These are phyloP conservation scores for Mycena olivaceomarginata DNA, from an alignment of 768 basidiomycete genomes.

Conservation along the genomic window DNA sequence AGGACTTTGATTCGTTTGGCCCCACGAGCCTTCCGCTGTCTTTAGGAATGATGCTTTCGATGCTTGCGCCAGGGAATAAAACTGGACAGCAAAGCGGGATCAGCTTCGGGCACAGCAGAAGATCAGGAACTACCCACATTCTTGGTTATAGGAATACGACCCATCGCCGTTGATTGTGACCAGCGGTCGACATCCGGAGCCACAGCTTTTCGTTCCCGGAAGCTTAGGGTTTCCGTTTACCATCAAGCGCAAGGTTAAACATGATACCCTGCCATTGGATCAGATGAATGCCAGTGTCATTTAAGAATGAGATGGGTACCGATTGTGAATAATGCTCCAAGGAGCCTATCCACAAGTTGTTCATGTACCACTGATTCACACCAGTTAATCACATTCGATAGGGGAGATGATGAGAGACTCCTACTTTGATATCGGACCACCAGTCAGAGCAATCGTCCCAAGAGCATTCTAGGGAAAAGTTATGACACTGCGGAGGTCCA, in stretches of 20 bases:
- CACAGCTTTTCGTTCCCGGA: slow-evolving; percentile 80
- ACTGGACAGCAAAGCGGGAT: slow-evolving; percentile 44
- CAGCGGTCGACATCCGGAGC: slow-evolving; percentile 78
- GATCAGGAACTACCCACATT: slow-evolving; percentile 57
- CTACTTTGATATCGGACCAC: slow-evolving; percentile 86
- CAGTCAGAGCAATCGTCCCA: slow-evolving; percentile 24
- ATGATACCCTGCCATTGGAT: slow-evolving; percentile 66
- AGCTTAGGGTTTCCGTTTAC: slow-evolving; percentile 77
- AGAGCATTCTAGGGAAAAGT: slow-evolving; percentile 8
- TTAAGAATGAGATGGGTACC: background rate
- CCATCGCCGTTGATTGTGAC: slow-evolving; percentile 81
- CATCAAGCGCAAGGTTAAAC: slow-evolving; percentile 87
- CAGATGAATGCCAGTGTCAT: background rate
- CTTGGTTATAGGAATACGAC: slow-evolving; percentile 81
- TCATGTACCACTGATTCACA: slow-evolving; percentile 76
- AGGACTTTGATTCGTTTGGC: slow-evolving; percentile 80
- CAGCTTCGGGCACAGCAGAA: background rate
- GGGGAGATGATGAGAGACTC: slow-evolving; percentile 7
- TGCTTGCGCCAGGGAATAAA: slow-evolving; percentile 83
- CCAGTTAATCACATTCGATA: background rate
- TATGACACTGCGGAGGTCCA: background rate
- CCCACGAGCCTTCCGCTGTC: slow-evolving; percentile 83
- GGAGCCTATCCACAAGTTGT: slow-evolving; percentile 70
- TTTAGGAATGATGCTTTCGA: slow-evolving; percentile 85
- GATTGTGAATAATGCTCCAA: slow-evolving; percentile 85